Evolutionary conservation across 176 grass and related monocot genomes (phyloP).

Genomic region (Carex myosuroides): DNA sequence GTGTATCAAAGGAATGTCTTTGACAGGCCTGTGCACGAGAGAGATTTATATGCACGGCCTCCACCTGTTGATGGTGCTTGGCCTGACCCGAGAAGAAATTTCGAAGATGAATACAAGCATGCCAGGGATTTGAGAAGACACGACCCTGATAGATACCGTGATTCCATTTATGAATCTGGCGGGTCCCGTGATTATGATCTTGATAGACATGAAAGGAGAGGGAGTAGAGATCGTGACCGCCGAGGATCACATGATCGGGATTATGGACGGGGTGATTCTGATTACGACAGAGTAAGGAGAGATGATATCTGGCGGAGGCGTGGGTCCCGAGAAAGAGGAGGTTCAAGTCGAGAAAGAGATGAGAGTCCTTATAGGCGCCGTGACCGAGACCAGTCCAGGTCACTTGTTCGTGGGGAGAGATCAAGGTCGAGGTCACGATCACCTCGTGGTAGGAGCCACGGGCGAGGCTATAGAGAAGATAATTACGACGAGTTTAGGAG

Average conservation of each 20-base stretch:
- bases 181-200: slow-evolving; percentile 59
- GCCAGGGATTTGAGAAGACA: slow-evolving; percentile 71
- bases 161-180: slow-evolving; percentile 52
- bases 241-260: slow-evolving; percentile 15
- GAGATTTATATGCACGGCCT: slow-evolving; percentile 59
- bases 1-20: slow-evolving; percentile 58
- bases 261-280: slow-evolving; percentile 37
- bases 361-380: slow-evolving; percentile 48
- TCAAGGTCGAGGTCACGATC: slow-evolving; percentile 75
- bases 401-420: slow-evolving; percentile 45
- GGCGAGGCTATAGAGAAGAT: slow-evolving; percentile 49
- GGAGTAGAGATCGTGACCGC: slow-evolving; percentile 69
- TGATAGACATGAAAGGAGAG: slow-evolving; percentile 74
- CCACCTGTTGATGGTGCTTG: slow-evolving; percentile 45
- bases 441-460: slow-evolving; percentile 50
- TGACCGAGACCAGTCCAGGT: slow-evolving; percentile 48
- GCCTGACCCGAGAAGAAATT: slow-evolving; percentile 73
- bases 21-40: slow-evolving; percentile 46
- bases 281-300: slow-evolving; percentile 70
- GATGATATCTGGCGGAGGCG: slow-evolving; percentile 54
- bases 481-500: slow-evolving; percentile 64
- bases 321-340: slow-evolving; percentile 53
- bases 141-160: slow-evolving; percentile 37
- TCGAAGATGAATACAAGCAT: slow-evolving; percentile 53
- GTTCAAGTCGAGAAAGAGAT: slow-evolving; percentile 59